Percentiles rank a stretch among this genome's conserved stretches.
Conservation (phyloP, 768 basidiomycete species). For the Tylopilus intermedius region DNA sequence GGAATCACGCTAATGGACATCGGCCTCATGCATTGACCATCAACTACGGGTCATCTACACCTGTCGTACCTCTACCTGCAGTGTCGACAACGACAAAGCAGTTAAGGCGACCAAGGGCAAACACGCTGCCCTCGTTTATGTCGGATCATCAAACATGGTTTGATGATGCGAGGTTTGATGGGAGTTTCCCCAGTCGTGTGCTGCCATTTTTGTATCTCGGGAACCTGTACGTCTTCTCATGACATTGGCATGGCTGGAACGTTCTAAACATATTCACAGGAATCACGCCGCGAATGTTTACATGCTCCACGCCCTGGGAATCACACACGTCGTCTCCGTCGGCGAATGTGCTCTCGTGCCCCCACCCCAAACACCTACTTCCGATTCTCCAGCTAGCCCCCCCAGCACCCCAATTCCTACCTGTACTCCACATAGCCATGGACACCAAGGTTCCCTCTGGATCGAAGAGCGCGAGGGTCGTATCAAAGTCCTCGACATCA, state of each 20-base stretch:
- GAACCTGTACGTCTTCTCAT: slow-evolving; percentile 65
- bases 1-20: slow-evolving; percentile 10
- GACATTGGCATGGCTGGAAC: background rate
- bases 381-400: background rate
- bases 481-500: slow-evolving; percentile 87
- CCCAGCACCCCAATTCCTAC: slow-evolving; percentile 5
- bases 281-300: slow-evolving; percentile 92
- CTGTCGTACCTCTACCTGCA: background rate
- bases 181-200: slow-evolving; percentile 91
- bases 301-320: slow-evolving; percentile 93
- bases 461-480: slow-evolving; percentile 83
- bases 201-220: slow-evolving; percentile 92
- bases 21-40: slow-evolving; percentile 22
- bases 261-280: slow-evolving; percentile 35
- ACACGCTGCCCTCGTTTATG: slow-evolving; percentile 60
- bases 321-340: slow-evolving; percentile 95
- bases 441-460: slow-evolving; percentile 72
- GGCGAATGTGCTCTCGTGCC: slow-evolving; percentile 91
- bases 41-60: slow-evolving; percentile 16
- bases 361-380: slow-evolving; percentile 45
- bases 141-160: slow-evolving; percentile 91
- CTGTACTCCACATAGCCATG: slow-evolving; percentile 37
- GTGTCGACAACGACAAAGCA: slow-evolving; percentile 19
- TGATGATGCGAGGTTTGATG: slow-evolving; percentile 88
- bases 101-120: slow-evolving; percentile 57